Conservation (phyloP, 2,329 filamentous ascomycete species). For the Alternaria infectoria region DNA sequence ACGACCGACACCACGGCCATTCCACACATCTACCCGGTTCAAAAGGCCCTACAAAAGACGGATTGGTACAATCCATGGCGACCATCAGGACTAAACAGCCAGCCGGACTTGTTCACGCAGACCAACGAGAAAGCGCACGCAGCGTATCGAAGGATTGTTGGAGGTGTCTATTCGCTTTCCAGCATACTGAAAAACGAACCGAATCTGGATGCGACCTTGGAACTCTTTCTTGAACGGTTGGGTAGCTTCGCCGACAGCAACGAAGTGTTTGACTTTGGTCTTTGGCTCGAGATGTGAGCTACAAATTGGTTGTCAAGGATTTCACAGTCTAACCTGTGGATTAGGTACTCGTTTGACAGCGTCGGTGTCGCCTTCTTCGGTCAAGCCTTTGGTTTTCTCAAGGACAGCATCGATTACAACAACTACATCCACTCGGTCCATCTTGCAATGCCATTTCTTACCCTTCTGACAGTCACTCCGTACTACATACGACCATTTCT, state of each 20-base stretch:
- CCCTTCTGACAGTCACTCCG: conserved; percentile 16
- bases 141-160: conserved; percentile 17
- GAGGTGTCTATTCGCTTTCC: conserved; percentile 20
- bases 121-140: conserved; percentile 19
- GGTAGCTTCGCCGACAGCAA: conserved; percentile 19
- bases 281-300: conserved; percentile 30
- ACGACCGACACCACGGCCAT: conserved; percentile 23
- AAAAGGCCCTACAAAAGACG: conserved; percentile 29
- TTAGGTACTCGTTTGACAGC: conserved; percentile 29
- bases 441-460: conserved; percentile 37
- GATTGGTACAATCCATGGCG: conserved; percentile 32
- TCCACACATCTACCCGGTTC: conserved; percentile 25
- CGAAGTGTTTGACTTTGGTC: conserved; percentile 19
- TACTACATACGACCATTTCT: conserved; percentile 12
- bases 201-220: conserved; percentile 15
- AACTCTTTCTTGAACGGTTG: conserved; percentile 15
- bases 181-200: conserved; percentile 23
- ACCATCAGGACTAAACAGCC: conserved; percentile 13
- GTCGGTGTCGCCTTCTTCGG: conserved; percentile 24
- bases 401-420: conserved; percentile 25
- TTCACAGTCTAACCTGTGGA: background rate
- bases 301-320: background rate
- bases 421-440: conserved; percentile 41
- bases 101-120: conserved; percentile 26
- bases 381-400: conserved; percentile 28